A percentile compares a stretch with the other conserved stretches of the same genome.
Evolutionary conservation across 2,329 filamentous ascomycete genomes (phyloP).

Genomic region (Pestalotiopsis sp.): DNA sequence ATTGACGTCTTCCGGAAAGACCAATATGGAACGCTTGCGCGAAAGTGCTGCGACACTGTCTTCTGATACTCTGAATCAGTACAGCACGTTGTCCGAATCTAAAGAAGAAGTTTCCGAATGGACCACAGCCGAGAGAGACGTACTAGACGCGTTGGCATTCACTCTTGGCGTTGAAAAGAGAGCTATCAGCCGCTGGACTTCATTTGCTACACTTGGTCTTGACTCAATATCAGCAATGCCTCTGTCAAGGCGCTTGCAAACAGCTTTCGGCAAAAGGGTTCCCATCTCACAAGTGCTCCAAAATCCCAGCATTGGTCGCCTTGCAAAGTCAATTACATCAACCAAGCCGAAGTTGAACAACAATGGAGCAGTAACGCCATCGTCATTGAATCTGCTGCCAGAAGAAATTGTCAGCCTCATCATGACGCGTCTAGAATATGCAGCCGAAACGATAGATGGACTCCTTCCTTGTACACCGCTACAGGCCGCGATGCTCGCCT

Average conservation of each 20-base stretch:
- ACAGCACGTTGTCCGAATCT: slow-evolving; percentile 31
- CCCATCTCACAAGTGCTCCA: slow-evolving; percentile 72
- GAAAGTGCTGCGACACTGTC: slow-evolving; percentile 49
- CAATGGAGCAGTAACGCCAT: background rate
- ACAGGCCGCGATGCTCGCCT: slow-evolving; percentile 84
- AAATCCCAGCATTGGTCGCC: slow-evolving; percentile 64
- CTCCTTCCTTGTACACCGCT: slow-evolving; percentile 84
- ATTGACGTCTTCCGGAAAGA: slow-evolving; percentile 74
- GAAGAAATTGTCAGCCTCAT: slow-evolving; percentile 32
- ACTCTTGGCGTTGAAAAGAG: slow-evolving; percentile 46
- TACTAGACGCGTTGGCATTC: slow-evolving; percentile 58
- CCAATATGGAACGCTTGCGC: slow-evolving; percentile 61
- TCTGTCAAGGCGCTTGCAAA: slow-evolving; percentile 61
- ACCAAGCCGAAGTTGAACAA: background rate
- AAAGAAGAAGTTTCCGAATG: slow-evolving; percentile 42
- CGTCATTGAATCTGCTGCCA: slow-evolving; percentile 19
- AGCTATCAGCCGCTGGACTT: slow-evolving; percentile 64
- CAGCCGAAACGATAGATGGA: slow-evolving; percentile 44
- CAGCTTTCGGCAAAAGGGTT: slow-evolving; percentile 47
- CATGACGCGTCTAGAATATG: slow-evolving; percentile 31
- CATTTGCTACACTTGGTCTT: slow-evolving; percentile 77
- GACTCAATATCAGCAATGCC: slow-evolving; percentile 83
- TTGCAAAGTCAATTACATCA: slow-evolving; percentile 45
- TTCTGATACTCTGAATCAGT: slow-evolving; percentile 43
- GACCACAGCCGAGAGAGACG: slow-evolving; percentile 55